These are phyloP conservation scores for Neonectria ditissima DNA, from an alignment of 2,329 filamentous ascomycete species.

Conservation along the genomic window DNA sequence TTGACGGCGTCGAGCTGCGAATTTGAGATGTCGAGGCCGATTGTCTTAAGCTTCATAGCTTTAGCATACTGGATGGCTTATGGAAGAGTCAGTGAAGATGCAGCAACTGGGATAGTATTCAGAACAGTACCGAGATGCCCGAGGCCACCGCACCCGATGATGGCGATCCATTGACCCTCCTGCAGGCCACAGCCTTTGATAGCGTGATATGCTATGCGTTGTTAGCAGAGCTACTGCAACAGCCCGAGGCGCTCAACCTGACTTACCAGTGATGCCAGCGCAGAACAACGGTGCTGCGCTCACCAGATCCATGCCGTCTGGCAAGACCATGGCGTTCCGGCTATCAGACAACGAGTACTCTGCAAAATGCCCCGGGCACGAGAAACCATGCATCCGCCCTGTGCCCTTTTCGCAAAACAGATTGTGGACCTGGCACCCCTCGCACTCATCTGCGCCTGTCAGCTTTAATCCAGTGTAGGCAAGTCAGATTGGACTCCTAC, in stretches of 20 bases:
- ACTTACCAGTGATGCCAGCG: conserved; percentile 32
- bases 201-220: conserved; percentile 24
- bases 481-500: not conserved
- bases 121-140: conserved; percentile 9
- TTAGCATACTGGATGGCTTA: conserved; percentile 34
- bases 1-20: conserved; percentile 29
- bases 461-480: not conserved
- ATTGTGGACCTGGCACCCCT: conserved; percentile 15
- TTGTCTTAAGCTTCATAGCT: conserved; percentile 34
- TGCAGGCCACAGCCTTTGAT: conserved; percentile 28
- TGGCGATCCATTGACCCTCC: conserved; percentile 37
- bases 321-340: conserved; percentile 42
- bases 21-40: conserved; percentile 38
- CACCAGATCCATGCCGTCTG: conserved; percentile 31
- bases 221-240: not conserved
- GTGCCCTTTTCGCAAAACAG: conserved; percentile 36
- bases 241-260: too few species aligned
- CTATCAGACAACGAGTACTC: conserved; percentile 39
- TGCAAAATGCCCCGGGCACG: conserved; percentile 38
- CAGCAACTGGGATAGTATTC: too few species aligned
- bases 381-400: conserved; percentile 40
- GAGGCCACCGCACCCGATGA: conserved; percentile 41
- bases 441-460: not conserved
- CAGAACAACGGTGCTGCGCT: conserved; percentile 43
- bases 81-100: too few species aligned